Conservation (phyloP, 2,329 filamentous ascomycete genomes). For the Colletotrichum camelliae region DNA sequence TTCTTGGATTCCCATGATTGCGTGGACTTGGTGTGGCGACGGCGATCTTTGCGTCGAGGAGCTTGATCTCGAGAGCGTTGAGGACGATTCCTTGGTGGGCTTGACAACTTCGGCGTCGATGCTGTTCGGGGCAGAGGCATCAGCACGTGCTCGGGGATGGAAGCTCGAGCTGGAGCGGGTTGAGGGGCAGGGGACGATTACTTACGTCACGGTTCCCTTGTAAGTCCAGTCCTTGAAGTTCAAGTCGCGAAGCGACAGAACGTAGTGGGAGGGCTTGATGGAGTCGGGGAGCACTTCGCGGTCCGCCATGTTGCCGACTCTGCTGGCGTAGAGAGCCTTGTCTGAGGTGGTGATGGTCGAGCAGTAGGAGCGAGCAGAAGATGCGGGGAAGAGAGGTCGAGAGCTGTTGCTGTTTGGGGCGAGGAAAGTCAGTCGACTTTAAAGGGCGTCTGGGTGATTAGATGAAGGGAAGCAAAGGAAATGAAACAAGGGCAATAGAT, state of each 20-base stretch:
- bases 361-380: conserved; percentile 16
- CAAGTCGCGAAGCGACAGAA: conserved; percentile 80
- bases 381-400: conserved; percentile 10
- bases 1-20: conserved; percentile 65
- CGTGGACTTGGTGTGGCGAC: conserved; percentile 60
- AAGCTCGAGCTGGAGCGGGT: conserved; percentile 1
- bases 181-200: conserved; percentile 8
- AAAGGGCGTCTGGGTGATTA: not conserved
- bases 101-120: conserved; percentile 78
- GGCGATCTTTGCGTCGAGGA: conserved; percentile 68
- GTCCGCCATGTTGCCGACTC: conserved; percentile 53
- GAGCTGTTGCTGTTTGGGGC: not conserved
- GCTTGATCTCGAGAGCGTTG: conserved; percentile 84
- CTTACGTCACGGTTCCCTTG: conserved; percentile 75
- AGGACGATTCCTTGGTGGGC: conserved; percentile 79
- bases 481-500: not conserved
- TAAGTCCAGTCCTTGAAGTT: conserved; percentile 79
- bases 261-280: conserved; percentile 86
- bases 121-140: conserved; percentile 38
- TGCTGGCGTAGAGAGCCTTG: conserved; percentile 27
- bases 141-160: not conserved
- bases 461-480: not conserved
- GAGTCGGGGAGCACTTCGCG: conserved; percentile 66
- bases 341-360: conserved; percentile 29
- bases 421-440: not conserved